Evolutionary conservation across 1,284 basidiomycete species (phyloP), one percentile per base, ranked within the genome.

Genomic region (Marasmius fiardii): DNA sequence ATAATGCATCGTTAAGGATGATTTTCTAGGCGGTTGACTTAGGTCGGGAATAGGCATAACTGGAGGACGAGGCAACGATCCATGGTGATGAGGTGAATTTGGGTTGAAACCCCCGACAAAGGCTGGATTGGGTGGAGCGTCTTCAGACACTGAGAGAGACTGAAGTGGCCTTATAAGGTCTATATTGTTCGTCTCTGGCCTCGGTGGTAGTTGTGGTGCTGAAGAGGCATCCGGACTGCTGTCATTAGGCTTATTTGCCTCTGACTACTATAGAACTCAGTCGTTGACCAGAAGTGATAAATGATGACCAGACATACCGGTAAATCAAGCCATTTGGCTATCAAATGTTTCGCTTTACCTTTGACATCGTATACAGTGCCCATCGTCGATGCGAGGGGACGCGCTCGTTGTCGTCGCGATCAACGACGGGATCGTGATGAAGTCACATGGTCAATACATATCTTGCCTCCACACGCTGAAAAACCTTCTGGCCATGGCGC

Each of bases 1-100:
- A 62, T 82, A 74, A 57, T 81, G 78, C 85, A 86, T 83, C 4
- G 86, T 86, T 60, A 77, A 67, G 7, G 85, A 88, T 24, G 70
- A 71, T 48, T 62, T 64, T 10, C 63, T 55, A 14, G 51, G n/a
- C n/a, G n/a, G 53, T 11, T 60, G 51, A 23, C 63, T 58, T 20
- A 60, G 23, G 26, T 67, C 63, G 1, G 80, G 78, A 47, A 71
- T 63, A 2, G 74, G 70, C 67, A 79, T 75, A 10, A 64, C 58
- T 11, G 77, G 71, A 8, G 77, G 71, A 16, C 64, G 63, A 18
- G 73, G 72, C n/a, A 71, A 65, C 1, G 71, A 68, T 6, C 58
- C 64, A 16, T 58, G 41, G 60, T 53, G 51, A 56, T 45, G 57
- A 51, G 39, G 52, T 53, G 56, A 28, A 53, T 54, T 43, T 28